Evolutionary conservation across 306 rosid species (phyloP), one percentile per base, ranked within the genome.

Genomic region (Vicia faba): DNA sequence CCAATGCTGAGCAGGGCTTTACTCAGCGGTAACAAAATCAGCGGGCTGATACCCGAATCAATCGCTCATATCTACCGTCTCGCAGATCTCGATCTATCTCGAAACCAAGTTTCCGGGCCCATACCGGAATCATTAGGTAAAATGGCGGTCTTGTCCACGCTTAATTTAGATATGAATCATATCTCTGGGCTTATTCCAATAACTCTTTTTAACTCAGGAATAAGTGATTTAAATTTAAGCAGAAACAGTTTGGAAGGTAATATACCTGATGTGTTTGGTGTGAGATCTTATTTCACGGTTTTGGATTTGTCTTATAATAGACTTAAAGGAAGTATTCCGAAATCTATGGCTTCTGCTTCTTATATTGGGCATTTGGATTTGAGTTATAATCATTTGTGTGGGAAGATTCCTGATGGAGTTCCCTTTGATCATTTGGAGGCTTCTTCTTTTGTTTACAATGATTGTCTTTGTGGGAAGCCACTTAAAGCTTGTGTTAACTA

Each of bases 361-460:
- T 95, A 50, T 43, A 70, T 95, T 39, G 99, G 99, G 0, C 99
- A 95, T 61, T 61, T 95, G 84, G 99, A 95, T 76, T 84, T 95
- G 80, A 95, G 99, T 76, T 88, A 95, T 41, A 95, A 95, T 78
- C 96, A 85, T 43, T 77, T 95, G 0, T 95, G 99, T 62, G 99
- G 99, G 3, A 61, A 41, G 31, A 90, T 95, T 45, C 99, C 99
- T 5, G 28, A 38, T 1, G 99, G 99, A 0, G 69, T 95, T 0
- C 99, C 99, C 8, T 95, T 91, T 28, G 91, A 95, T 73, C 99
- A 95, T 61, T 87, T 95, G 0, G 96, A 86, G 67, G 96, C 97
- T 2, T 84, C 97, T 31, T 90, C 97, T 8, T 95, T 95, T 72
- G 61, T 40, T 1, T 84, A 65, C 86, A 95, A 95, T 29, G 92